These are phyloP conservation scores for Tephrocybe sp. DNA, from an alignment of 768 basidiomycete genomes.

Conservation along the genomic window DNA sequence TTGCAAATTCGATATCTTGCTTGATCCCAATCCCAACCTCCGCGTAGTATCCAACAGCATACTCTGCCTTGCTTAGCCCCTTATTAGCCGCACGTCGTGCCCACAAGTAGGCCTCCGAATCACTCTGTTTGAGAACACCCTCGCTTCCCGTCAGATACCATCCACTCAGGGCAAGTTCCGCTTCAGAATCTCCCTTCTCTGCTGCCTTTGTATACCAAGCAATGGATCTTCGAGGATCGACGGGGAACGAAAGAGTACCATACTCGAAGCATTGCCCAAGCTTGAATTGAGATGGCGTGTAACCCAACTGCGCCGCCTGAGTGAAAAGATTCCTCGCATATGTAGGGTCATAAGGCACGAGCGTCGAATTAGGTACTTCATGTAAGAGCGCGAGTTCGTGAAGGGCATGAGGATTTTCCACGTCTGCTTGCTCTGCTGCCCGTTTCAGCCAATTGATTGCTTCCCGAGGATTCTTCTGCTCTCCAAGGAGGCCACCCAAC, in stretches of 20 bases:
- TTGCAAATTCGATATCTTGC: conserved; percentile 92
- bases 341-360: conserved; percentile 76
- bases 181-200: conserved; percentile 92
- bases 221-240: conserved; percentile 91
- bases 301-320: conserved; percentile 90
- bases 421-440: conserved; percentile 96
- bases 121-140: conserved; percentile 94
- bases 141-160: conserved; percentile 98
- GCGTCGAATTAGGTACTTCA: conserved; percentile 62
- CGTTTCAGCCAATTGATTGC: conserved; percentile 92
- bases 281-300: conserved; percentile 92
- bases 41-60: conserved; percentile 97
- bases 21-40: conserved; percentile 98
- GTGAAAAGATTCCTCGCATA: conserved; percentile 86
- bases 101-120: conserved; percentile 99
- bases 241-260: conserved; percentile 81
- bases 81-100: conserved; percentile 95
- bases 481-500: conserved; percentile 78
- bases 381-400: conserved; percentile 91
- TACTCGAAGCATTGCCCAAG: conserved; percentile 96
- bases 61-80: conserved; percentile 94
- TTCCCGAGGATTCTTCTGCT: conserved; percentile 84
- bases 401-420: conserved; percentile 95
- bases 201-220: conserved; percentile 99
- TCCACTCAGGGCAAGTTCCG: conserved; percentile 92